These are phyloP conservation scores for Parastagonospora avenae DNA, from an alignment of 2,329 filamentous ascomycete genomes.

Conservation along the genomic window DNA sequence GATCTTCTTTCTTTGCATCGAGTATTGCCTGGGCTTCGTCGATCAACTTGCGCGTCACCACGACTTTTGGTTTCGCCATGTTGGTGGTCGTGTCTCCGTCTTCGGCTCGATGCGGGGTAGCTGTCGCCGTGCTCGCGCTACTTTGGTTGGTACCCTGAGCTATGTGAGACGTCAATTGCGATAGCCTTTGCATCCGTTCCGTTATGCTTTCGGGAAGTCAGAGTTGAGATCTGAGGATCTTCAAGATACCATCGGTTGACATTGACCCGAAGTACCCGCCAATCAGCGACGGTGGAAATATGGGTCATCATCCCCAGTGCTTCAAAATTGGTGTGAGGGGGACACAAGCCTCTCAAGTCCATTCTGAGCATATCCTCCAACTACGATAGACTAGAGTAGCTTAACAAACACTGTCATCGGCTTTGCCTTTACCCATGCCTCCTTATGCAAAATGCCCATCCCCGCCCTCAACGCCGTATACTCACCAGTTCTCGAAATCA, in stretches of 20 bases:
- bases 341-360: no score
- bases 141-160: neutral
- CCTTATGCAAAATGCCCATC: slow-evolving; percentile 8
- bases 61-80: slow-evolving; percentile 33
- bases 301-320: no score
- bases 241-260: slow-evolving; percentile 1
- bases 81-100: slow-evolving; percentile 13
- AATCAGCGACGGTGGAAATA: slow-evolving; percentile 12
- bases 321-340: no score
- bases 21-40: slow-evolving; percentile 28
- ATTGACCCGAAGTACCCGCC: slow-evolving; percentile 25
- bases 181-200: slow-evolving; percentile 12
- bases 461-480: slow-evolving; percentile 2
- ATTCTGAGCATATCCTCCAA: neutral
- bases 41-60: slow-evolving; percentile 35
- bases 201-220: neutral
- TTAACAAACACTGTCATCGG: slow-evolving; percentile 5
- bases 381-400: neutral
- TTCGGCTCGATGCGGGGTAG: slow-evolving; percentile 25
- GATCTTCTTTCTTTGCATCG: slow-evolving; percentile 16
- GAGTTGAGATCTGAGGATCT: neutral
- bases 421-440: slow-evolving; percentile 7
- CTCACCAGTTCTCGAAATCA: slow-evolving; percentile 1
- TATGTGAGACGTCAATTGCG: slow-evolving; percentile 15
- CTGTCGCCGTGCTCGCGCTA: neutral